Base-by-base conservation (phyloP, 495 filamentous ascomycete genomes). In the Terfezia claveryi region DNA sequence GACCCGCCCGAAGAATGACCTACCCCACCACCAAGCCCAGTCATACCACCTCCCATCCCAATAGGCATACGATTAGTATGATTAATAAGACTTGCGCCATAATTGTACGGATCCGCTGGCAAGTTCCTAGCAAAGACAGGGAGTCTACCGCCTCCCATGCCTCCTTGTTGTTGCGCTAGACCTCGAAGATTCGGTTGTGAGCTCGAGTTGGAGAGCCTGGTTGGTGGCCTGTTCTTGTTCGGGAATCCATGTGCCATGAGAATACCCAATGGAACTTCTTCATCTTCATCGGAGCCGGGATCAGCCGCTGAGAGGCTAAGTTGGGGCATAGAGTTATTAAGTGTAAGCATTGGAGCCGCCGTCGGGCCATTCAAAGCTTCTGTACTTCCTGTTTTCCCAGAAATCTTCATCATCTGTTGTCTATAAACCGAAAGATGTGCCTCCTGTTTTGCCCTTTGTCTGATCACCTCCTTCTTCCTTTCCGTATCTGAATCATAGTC, bases 331-430 rank as follows among this genome's bases (percentile, higher is more conserved):
- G 65, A 54, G 20, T 51, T 38, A 49, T 55, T 58, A n/a, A 57
- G 51, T 8, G 63, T 50, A 56, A 55, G 16, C 56, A 75, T 68
- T 5, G 76, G 76, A 44, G 71, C 69, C 36, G 69, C 65, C 16
- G 73, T 54, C 7, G 27, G 20, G 56, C 27, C 27, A 38, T 54
- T 60, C 58, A 64, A 62, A 4, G 55, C 58, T 38, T 67, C 73
- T 0, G 73, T 62, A 51, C 73, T 74, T 54, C 72, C 66, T 8
- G 73, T 68, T 60, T 85, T 84, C 51, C 88, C 88, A 8, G 86
- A 93, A 17, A 92, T 81, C 64, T 94, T 94, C 85, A 87, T 92
- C 87, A 95, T 93, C 66, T 89, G 82, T 64, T 95, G 89, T 50
- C 91, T 78, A 64, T 94, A 93, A 8, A 95, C 80, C 11, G 86